Percentiles rank a stretch among this genome's conserved stretches.
Conservation (phyloP, 108 stramenopile species). For the Aurantiochytrium sp. region DNA sequence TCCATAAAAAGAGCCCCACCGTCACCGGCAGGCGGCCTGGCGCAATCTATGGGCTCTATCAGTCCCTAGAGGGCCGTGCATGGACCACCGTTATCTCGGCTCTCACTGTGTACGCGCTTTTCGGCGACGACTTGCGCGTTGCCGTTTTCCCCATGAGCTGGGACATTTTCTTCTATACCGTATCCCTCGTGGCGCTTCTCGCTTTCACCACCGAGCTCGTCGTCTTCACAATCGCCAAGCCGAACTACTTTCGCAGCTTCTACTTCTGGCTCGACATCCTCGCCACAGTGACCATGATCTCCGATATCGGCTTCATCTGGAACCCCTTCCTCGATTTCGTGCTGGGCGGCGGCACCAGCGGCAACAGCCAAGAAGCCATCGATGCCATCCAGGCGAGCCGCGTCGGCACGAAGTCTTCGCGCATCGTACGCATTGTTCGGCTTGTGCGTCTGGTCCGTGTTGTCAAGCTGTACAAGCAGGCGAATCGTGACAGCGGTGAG, state of each 20-base stretch:
- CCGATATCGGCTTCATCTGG: conserved; percentile 62
- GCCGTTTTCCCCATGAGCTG: conserved; percentile 41
- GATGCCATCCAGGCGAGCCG: conserved; percentile 53
- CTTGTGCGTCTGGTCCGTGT: conserved; percentile 66
- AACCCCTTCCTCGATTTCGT: conserved; percentile 42
- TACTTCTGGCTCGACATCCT: conserved; percentile 72
- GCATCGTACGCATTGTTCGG: conserved; percentile 59
- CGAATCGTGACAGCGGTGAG: not conserved
- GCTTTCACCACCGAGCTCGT: conserved; percentile 58
- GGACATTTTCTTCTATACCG: conserved; percentile 48
- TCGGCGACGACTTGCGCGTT: conserved; percentile 55
- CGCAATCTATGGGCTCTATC: too few species aligned
- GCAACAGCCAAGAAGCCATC: not conserved
- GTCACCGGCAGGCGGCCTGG: not conserved
- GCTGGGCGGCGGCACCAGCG: conserved; percentile 37
- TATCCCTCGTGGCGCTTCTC: conserved; percentile 55
- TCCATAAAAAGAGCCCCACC: not conserved
- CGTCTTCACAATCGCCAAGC: conserved; percentile 35
- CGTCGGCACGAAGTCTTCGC: conserved; percentile 54
- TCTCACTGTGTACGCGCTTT: conserved; percentile 61
- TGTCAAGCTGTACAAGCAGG: conserved; percentile 63
- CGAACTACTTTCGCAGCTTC: conserved; percentile 55
- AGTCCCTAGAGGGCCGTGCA: not conserved
- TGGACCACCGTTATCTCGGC: conserved; percentile 49
- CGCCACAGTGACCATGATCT: conserved; percentile 58